Conservation (phyloP, 306 rosid species). For the Inga leiocalycina region DNA sequence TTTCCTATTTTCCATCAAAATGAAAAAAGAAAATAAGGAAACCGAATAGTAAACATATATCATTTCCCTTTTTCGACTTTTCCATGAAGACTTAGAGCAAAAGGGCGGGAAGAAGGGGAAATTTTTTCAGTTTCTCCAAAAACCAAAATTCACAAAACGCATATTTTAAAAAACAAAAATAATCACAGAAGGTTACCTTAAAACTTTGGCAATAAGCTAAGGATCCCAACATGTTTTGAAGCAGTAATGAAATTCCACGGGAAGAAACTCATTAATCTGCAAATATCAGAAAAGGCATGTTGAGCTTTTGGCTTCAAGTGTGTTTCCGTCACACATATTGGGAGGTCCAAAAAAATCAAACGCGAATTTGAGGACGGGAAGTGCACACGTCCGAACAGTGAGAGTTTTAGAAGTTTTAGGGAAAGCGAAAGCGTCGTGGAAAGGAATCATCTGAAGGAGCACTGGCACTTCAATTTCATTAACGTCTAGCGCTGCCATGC, state of each 20-base stretch:
- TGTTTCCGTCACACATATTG: not conserved
- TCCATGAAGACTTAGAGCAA: not conserved
- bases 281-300: slow-evolving; percentile 24
- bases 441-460: slow-evolving; percentile 7
- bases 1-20: not conserved
- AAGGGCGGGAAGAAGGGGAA: not conserved
- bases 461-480: not conserved
- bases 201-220: slow-evolving; percentile 59
- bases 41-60: not conserved
- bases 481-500: not conserved
- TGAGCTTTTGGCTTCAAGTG: slow-evolving; percentile 25
- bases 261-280: slow-evolving; percentile 40
- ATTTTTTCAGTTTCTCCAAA: slow-evolving; percentile 11
- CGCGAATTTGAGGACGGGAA: slow-evolving; percentile 51
- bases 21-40: not conserved
- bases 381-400: slow-evolving; percentile 51
- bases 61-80: slow-evolving; percentile 14
- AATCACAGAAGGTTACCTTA: slow-evolving; percentile 55
- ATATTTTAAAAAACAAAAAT: not conserved
- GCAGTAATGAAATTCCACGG: slow-evolving; percentile 41
- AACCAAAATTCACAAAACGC: not conserved
- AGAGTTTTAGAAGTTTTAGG: not conserved
- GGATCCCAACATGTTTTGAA: slow-evolving; percentile 67
- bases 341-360: slow-evolving; percentile 11
- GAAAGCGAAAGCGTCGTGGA: slow-evolving; percentile 2